Conservation (phyloP, 805 yeast genomes). For the Saccharomyces paradoxus region DNA sequence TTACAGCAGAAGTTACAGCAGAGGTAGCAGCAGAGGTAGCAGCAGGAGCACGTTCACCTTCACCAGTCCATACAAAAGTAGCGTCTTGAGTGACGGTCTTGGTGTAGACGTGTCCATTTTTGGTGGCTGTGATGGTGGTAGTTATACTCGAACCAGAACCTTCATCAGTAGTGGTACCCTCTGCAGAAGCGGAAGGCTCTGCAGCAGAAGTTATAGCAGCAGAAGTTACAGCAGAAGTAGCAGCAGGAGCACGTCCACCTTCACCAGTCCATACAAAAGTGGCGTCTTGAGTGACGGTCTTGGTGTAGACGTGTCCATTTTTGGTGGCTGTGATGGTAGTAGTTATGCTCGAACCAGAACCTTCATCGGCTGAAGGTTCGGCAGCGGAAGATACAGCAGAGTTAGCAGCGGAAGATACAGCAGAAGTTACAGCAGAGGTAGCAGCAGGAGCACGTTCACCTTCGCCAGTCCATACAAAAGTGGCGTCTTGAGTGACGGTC, state of each 20-base stretch:
- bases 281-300: conserved; percentile 6
- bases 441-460: conserved; percentile 1
- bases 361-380: not conserved
- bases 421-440: not conserved
- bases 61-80: conserved; percentile 3
- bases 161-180: not conserved
- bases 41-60: not conserved
- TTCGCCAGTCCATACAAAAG: conserved; percentile 3
- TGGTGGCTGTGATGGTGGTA: conserved; percentile 6
- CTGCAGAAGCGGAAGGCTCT: not conserved
- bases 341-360: not conserved
- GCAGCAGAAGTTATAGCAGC: not conserved
- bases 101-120: conserved; percentile 7
- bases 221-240: not conserved
- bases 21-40: not conserved
- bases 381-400: not conserved
- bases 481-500: conserved; percentile 5
- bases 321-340: conserved; percentile 5
- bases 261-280: conserved; percentile 3
- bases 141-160: not conserved
- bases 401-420: not conserved
- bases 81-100: conserved; percentile 7
- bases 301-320: conserved; percentile 7
- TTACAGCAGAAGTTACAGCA: not conserved
- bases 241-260: not conserved